Evolutionary conservation across 208 protist species (phyloP).

Genomic region (Acanthamoeba triangularis): DNA sequence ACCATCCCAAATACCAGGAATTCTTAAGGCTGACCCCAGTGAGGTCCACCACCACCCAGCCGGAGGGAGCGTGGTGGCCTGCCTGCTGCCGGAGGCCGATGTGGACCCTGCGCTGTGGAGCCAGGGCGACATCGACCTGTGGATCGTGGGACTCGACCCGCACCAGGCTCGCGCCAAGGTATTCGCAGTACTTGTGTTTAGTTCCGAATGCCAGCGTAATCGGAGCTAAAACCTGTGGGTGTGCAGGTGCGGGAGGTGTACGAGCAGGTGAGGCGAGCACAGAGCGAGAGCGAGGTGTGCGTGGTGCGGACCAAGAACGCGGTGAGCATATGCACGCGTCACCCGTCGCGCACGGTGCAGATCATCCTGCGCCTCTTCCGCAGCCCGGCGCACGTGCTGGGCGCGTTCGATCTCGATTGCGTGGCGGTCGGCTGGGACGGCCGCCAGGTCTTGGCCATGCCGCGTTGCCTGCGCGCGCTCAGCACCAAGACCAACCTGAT

Average conservation of each 20-base stretch:
- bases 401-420: background rate
- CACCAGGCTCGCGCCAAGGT: background rate
- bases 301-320: slow-evolving; percentile 32
- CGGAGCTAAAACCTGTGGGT: background rate
- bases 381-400: background rate
- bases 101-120: background rate
- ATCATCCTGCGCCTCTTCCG: slow-evolving; percentile 31
- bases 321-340: background rate
- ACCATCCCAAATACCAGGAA: background rate
- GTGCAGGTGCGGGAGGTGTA: background rate
- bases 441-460: background rate
- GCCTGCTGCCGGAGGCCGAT: background rate
- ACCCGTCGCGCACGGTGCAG: background rate
- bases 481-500: slow-evolving; percentile 3
- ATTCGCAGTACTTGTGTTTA: background rate
- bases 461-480: background rate
- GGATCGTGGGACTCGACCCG: background rate
- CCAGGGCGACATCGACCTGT: slow-evolving; percentile 42
- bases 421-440: background rate
- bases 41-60: background rate
- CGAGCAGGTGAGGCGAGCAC: background rate
- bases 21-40: background rate
- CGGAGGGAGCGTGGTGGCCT: background rate
- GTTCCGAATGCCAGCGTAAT: background rate
- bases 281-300: background rate